phyloP scores from a whole-genome alignment of 768 basidiomycete genomes.

The Lepiota subincarnata region DNA sequence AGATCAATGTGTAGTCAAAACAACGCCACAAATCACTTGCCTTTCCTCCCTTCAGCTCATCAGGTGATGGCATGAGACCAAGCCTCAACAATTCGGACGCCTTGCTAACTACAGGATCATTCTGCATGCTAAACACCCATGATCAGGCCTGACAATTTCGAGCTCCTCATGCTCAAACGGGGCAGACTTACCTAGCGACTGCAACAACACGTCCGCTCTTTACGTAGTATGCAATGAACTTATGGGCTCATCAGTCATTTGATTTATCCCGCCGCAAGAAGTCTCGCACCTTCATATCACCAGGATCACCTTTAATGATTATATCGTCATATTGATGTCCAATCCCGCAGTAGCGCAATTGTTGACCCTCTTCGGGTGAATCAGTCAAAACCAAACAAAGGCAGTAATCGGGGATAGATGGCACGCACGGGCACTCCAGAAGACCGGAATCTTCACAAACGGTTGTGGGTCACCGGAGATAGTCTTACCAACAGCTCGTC shows the following conservation, averaged over 20 bases:
- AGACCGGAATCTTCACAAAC: conserved; percentile 79
- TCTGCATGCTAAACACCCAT: conserved; percentile 56
- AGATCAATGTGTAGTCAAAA: not conserved
- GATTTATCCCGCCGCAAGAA: not conserved
- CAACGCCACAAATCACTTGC: conserved; percentile 29
- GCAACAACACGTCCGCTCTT: conserved; percentile 62
- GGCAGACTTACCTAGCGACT: conserved; percentile 49
- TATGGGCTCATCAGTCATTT: conserved; percentile 20
- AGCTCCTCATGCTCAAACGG: not conserved
- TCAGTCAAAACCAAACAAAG: not conserved
- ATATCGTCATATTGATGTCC: conserved; percentile 72
- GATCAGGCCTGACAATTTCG: not conserved
- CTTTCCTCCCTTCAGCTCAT: conserved; percentile 73
- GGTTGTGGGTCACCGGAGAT: conserved; percentile 63
- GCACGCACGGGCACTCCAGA: conserved; percentile 84
- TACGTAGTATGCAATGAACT: conserved; percentile 81
- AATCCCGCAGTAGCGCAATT: conserved; percentile 80
- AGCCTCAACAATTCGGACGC: conserved; percentile 75
- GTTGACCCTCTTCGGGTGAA: conserved; percentile 62
- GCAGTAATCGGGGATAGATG: not conserved
- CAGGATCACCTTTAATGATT: conserved; percentile 69
- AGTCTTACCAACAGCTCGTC: conserved; percentile 75
- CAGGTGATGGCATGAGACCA: conserved; percentile 73
- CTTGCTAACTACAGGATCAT: conserved; percentile 76
- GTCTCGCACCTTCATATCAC: conserved; percentile 65